Base-by-base conservation (phyloP, 2,329 filamentous ascomycete genomes). In the Xylariales sp. region DNA sequence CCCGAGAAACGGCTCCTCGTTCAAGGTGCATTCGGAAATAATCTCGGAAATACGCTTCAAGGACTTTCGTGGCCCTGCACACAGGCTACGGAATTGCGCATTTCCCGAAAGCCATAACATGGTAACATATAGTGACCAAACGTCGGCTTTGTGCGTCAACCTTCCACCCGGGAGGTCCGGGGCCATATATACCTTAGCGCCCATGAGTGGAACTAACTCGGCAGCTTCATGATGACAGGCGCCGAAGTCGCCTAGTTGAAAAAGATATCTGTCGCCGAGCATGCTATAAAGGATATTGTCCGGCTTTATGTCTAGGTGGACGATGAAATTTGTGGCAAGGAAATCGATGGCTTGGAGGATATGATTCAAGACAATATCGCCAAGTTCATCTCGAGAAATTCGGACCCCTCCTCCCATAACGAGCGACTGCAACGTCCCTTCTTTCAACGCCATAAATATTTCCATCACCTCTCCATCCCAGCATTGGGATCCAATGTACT, bases 61-160 rank as follows among this genome's bases (percentile, higher is more conserved):
- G 39, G 10, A 5, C 39, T 41, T 41, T 41, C 9, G 9, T 12
- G 1, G 12, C 39, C 39, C 12, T 14, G 23, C 9, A 12, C 39
- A 14, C 39, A 41, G 5, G 39, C 39, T 14, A 12, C 10, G 39
- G 39, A 41, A 54, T 0, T n/a, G 12, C 1, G 12, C 1, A 10
- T 39, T 28, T 1, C 32, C 60, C 3, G 16, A 32, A 0, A 28
- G 49, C 62, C 62, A 60, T 18, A 65, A 34, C 32, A 65, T 3
- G n/a, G 62, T 60, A 9, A 65, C 49, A n/a, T 16, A 65, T 5
- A 65, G 49, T 3, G 41, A 41, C 62, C 56, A 65, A 5, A 65
- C 23, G 34, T 65, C 62, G 2, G 30, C 18, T 23, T 49, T 59
- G 3, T 48, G 12, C 23, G 62, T 59, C 30, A 30, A 9, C 7